Percentiles rank a stretch among this genome's conserved stretches.
phyloP scores from a whole-genome alignment of 768 basidiomycete species.

The Phaffia australis region DNA sequence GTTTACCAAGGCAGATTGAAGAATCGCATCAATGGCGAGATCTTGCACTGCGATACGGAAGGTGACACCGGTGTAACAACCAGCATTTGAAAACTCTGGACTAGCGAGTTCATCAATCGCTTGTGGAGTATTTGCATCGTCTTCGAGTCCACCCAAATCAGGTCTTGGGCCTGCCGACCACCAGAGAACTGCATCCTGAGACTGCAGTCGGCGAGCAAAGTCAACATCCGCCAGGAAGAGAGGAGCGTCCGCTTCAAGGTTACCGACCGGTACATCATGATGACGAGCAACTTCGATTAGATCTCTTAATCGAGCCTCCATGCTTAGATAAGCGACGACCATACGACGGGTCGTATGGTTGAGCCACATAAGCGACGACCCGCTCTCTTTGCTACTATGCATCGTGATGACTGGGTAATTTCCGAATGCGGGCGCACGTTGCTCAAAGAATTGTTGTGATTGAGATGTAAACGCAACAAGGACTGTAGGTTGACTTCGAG shows the following conservation, averaged over 20 bases:
- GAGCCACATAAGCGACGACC: constrained; percentile 86
- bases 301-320: constrained; percentile 70
- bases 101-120: constrained; percentile 61
- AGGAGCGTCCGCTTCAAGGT: constrained; percentile 81
- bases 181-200: constrained; percentile 89
- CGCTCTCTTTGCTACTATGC: constrained; percentile 46
- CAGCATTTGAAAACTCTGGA: constrained; percentile 72
- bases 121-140: constrained; percentile 56
- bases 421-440: constrained; percentile 53
- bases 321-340: constrained; percentile 65
- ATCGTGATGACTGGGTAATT: constrained; percentile 83
- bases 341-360: constrained; percentile 68
- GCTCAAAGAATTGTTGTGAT: constrained; percentile 71
- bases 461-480: constrained; percentile 78
- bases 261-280: constrained; percentile 84
- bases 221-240: constrained; percentile 78
- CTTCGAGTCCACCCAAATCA: constrained; percentile 86
- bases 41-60: constrained; percentile 81
- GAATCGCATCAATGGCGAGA: constrained; percentile 81
- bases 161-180: constrained; percentile 85
- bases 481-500: constrained; percentile 49
- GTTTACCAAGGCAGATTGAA: constrained; percentile 90
- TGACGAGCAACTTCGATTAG: constrained; percentile 71
- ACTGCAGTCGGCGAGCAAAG: constrained; percentile 73
- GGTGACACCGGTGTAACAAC: constrained; percentile 86